phyloP scores from a whole-genome alignment of 2,329 filamentous ascomycete species.

The Colletotrichum plurivorum region DNA sequence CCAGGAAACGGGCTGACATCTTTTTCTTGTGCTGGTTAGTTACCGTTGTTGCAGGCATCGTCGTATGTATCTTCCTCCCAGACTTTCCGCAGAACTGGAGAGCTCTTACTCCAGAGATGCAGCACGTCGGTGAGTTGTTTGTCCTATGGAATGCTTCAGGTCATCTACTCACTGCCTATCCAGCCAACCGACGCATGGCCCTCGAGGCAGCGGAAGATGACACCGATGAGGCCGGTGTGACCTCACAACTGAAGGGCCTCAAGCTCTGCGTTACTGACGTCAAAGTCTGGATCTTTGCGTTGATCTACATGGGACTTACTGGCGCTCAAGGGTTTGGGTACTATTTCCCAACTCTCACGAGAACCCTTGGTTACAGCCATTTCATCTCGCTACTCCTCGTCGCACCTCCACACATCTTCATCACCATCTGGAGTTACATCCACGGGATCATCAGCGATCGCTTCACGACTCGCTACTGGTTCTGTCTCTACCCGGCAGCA shows the following conservation, averaged over 20 bases:
- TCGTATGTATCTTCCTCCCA: slow-evolving; percentile 46
- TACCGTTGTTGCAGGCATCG: slow-evolving; percentile 44
- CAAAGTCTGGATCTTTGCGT: slow-evolving; percentile 60
- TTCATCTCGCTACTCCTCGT: slow-evolving; percentile 42
- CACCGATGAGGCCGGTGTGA: slow-evolving; percentile 61
- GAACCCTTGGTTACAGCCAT: slow-evolving; percentile 24
- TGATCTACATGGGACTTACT: slow-evolving; percentile 33
- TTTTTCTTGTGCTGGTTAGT: background rate
- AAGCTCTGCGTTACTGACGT: slow-evolving; percentile 65
- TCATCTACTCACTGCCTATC: background rate
- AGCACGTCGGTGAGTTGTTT: slow-evolving; percentile 48
- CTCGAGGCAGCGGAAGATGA: slow-evolving; percentile 65
- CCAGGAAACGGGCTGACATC: too few species aligned
- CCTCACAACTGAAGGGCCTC: slow-evolving; percentile 62
- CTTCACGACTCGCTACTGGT: slow-evolving; percentile 37
- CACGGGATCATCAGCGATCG: slow-evolving; percentile 47
- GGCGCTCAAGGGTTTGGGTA: slow-evolving; percentile 36
- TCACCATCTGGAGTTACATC: slow-evolving; percentile 64
- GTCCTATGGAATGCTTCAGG: background rate
- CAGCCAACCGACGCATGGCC: slow-evolving; percentile 49
- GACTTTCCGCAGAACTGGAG: slow-evolving; percentile 60
- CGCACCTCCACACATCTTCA: slow-evolving; percentile 62
- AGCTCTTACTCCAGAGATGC: slow-evolving; percentile 58
- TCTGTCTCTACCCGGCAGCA: slow-evolving; percentile 31
- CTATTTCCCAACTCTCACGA: slow-evolving; percentile 37